Evolutionary conservation across 2,329 filamentous ascomycete species (phyloP), one percentile per base, ranked within the genome.

Genomic region (Stachybotrys chlorohalonatus): DNA sequence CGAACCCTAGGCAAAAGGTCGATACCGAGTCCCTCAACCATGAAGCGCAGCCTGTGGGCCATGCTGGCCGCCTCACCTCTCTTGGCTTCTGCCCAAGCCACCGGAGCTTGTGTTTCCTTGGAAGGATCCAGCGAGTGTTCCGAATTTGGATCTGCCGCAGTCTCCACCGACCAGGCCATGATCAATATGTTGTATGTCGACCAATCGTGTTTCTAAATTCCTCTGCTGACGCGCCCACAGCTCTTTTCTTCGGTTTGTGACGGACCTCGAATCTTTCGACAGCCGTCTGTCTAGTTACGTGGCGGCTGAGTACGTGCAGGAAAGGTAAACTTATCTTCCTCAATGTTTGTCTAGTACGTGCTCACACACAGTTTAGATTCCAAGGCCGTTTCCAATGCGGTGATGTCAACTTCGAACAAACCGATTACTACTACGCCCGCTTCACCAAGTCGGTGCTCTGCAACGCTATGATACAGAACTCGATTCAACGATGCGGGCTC

Each of bases 361-460:
- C 36, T 42, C 16, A 46, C 15, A 49, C 24, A 5, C 52, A 39
- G 2, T 36, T 15, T 55, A 97, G 93, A 76, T 99, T 93, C 72
- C 80, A 89, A 68, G 77, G 81, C 53, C 76, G 90, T 51, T 81
- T 99, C 59, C 93, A 93, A 54, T 99, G 94, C 69, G 78, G 81
- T 51, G 81, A 82, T 58, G 77, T 96, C 63, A 83, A 94, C 65
- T 80, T 92, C 55, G 83, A 83, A 54, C 89, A 95, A 68, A 86
- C 90, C 5, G 86, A 83, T 61, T 81, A 87, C 64, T 82, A 92
- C 65, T 99, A 99, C 72, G 93, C 94, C 51, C 87, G 94, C 63
- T 99, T 93, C 73, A 95, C 93, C 6, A 94, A 85, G 50, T 94
- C 89, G 57, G 86, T 95, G 59, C 81, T 99, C 60, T 99, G 94